Percentiles rank a stretch among this genome's conserved stretches.
Conservation (phyloP, 148 eudicot species). For the Rhododendron ferrugineum region DNA sequence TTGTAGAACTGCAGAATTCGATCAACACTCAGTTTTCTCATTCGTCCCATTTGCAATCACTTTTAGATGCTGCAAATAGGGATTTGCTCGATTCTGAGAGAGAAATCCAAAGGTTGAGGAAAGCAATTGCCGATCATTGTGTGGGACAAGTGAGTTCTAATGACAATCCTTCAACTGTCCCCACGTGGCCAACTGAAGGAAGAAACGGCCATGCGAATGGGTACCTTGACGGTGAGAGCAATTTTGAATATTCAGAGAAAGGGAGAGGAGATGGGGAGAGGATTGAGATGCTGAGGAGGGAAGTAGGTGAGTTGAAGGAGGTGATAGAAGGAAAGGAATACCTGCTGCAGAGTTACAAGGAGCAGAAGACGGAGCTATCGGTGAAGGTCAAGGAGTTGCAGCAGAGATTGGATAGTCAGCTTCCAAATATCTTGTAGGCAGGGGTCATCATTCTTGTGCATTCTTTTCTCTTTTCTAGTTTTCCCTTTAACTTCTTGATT, state of each 20-base stretch:
- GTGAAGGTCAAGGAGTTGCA: conserved; percentile 82
- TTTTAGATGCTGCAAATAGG: conserved; percentile 69
- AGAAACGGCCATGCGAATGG: conserved; percentile 63
- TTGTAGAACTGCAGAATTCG: conserved; percentile 67
- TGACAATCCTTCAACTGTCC: conserved; percentile 38
- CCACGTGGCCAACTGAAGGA: conserved; percentile 40
- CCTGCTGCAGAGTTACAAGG: conserved; percentile 74
- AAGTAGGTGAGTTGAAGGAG: conserved; percentile 74
- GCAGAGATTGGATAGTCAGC: conserved; percentile 79
- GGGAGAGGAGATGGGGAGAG: conserved; percentile 51
- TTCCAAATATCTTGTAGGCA: conserved; percentile 76
- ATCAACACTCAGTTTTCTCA: conserved; percentile 55
- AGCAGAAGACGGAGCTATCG: conserved; percentile 76
- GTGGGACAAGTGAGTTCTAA: conserved; percentile 42
- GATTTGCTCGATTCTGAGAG: conserved; percentile 80
- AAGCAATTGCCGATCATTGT: conserved; percentile 87
- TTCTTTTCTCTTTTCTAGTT: conserved; percentile 6
- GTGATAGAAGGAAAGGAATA: conserved; percentile 81
- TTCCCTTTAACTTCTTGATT: conserved; percentile 1
- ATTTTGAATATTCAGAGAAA: conserved; percentile 33
- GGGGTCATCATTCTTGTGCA: conserved; percentile 5
- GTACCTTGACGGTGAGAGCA: conserved; percentile 33
- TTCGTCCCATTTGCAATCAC: conserved; percentile 69
- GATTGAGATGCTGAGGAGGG: conserved; percentile 70
- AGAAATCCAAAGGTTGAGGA: conserved; percentile 87